These are phyloP conservation scores for Didymella keratinophila DNA, from an alignment of 2,329 filamentous ascomycete species.

Conservation along the genomic window DNA sequence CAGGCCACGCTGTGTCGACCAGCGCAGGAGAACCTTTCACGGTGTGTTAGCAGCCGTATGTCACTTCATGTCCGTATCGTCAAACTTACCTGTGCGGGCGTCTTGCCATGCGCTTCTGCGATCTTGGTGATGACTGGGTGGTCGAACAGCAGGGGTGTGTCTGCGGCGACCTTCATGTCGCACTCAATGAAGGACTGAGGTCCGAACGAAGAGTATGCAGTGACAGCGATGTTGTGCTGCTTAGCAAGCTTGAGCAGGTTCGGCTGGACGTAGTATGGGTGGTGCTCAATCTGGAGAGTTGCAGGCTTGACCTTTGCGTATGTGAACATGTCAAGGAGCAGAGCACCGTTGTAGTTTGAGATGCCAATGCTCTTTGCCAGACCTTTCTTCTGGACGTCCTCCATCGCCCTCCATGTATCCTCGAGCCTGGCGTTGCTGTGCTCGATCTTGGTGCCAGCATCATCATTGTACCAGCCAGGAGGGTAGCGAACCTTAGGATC, in stretches of 20 bases:
- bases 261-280: constrained; percentile 49
- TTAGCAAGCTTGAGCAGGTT: constrained; percentile 47
- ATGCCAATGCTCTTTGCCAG: constrained; percentile 56
- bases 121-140: constrained; percentile 70
- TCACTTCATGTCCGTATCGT: not conserved
- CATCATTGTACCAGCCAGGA: constrained; percentile 47
- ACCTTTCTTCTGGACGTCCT: constrained; percentile 49
- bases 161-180: constrained; percentile 24
- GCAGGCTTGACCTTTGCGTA: constrained; percentile 52
- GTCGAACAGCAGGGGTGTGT: constrained; percentile 44
- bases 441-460: constrained; percentile 49
- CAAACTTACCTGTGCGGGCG: constrained; percentile 69
- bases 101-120: constrained; percentile 69
- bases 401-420: constrained; percentile 54
- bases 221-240: constrained; percentile 45
- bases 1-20: constrained; percentile 55
- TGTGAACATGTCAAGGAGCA: constrained; percentile 64
- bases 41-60: not conserved
- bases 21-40: constrained; percentile 16
- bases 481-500: constrained; percentile 47
- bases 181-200: constrained; percentile 55
- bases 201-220: constrained; percentile 50
- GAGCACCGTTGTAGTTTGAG: constrained; percentile 50
- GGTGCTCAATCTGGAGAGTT: constrained; percentile 49
- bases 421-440: constrained; percentile 41